Evolutionary conservation across 169 alveolate genomes (phyloP), one percentile per base, ranked within the genome.

Genomic region (Cryptosporidium ubiquitum): DNA sequence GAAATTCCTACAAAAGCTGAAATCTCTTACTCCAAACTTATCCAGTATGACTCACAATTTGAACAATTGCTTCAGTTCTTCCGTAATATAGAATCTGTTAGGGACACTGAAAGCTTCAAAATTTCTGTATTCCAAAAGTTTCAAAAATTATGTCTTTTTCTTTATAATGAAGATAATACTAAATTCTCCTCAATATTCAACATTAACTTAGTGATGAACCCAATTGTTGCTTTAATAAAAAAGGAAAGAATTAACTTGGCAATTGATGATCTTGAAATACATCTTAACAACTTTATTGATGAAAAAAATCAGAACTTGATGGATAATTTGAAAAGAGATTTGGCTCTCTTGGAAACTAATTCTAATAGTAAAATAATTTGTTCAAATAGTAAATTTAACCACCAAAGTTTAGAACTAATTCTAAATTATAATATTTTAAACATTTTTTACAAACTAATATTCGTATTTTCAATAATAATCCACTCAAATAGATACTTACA

Each of bases 191-290:
- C 0, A 26, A 6, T 35, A 33, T 64, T 64, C 39, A 33, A 37
- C 31, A n/a, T 35, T 1, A 10, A n/a, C 49, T 16, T 68, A 26
- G 40, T 79, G 4, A 61, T 79, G n/a, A 14, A 79, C 61, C 89
- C 89, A 7, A 79, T 79, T 29, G 5, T 79, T 33, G 66, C 47
- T 20, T 31, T 79, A 42, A 26, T 79, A 10, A 79, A 66, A 64
- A 79, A 44, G 40, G 79, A 49, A 37, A 58, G 89, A 20, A 79
- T 79, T 42, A 64, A 42, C 1, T 64, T 79, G 10, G 89, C 89
- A 42, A 44, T 79, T 61, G 89, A 79, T 39, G 89, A 79, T 2
- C 47, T 79, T 20, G 89, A 79, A 18, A n/a, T 47, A n/a, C 58
- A 79, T 9, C 20, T 79, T 29, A 79, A 61, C 44, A 47, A 79